Evolutionary conservation across 2,329 filamentous ascomycete genomes (phyloP), one percentile per base, ranked within the genome.

Genomic region (Hymenoscyphus infarciens): DNA sequence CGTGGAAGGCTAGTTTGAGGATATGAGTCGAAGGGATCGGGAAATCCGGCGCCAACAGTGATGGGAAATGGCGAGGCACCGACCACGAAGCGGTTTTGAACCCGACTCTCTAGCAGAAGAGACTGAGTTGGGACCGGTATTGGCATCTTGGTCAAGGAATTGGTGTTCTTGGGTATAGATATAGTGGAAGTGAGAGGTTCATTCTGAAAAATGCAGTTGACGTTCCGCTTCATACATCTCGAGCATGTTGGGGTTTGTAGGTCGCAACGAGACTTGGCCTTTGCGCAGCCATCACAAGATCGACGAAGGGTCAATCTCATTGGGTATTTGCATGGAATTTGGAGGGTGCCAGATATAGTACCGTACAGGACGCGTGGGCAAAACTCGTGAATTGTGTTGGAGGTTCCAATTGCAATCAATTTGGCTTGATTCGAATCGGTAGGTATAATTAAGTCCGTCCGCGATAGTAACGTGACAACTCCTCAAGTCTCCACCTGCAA

Each of bases 1-100:
- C 81, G 77, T 5, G 80, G 78, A 31, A 86, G 78, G 62, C 81
- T 78, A 0, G 81, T 84, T 25, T 72, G 73, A 5, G 83, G 83
- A 67, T 84, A 84, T 2, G 82, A 81, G 58, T 85, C 81, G 64
- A 85, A 85, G 0, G 83, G 82, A 65, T 85, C 83, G 39, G 83
- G 70, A 8, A 76, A 76, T 1, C 72, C 74, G 56, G 75, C 67
- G 60, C 67, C 72, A 68, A 67, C 57, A 61, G 16, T 19, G 33
- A 38, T 5, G 42, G 42, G 42, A 22, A 49, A 49, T 49, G n/a
- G 42, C n/a, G 59, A 53, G 15, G 11, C 45, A 27, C 27, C 31
- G 22, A 25, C 52, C 49, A 15, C 25, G 33, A 22, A 1, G 29
- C 19, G 45, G 29, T 39, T 42, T 11, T 19, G 25, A 31, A 15